phyloP scores from a whole-genome alignment of 2,329 filamentous ascomycete genomes.

The Pseudogymnoascus sp. region DNA sequence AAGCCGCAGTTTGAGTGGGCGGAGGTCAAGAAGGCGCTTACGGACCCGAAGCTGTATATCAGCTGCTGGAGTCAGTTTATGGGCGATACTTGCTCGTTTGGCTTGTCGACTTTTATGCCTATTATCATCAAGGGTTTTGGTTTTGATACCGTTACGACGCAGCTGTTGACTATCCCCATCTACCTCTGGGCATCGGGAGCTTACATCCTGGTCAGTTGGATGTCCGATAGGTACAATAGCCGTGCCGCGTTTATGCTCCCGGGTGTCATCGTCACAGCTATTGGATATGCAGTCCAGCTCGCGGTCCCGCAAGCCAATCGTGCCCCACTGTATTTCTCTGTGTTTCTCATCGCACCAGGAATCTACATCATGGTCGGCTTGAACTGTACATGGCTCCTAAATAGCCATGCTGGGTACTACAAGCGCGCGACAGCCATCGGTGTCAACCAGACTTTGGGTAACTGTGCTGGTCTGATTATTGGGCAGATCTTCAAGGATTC shows the following conservation, averaged over 20 bases:
- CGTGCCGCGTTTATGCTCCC: slow-evolving; percentile 10
- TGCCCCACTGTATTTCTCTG: not conserved
- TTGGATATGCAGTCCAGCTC: slow-evolving; percentile 14
- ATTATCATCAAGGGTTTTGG: slow-evolving; percentile 45
- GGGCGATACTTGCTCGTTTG: slow-evolving; percentile 31
- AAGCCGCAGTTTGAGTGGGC: slow-evolving; percentile 40
- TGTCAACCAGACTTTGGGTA: slow-evolving; percentile 37
- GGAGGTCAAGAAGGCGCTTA: slow-evolving; percentile 38
- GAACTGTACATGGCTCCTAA: slow-evolving; percentile 38
- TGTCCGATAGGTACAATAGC: slow-evolving; percentile 34
- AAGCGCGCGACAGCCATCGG: slow-evolving; percentile 38
- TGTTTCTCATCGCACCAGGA: slow-evolving; percentile 29
- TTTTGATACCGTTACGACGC: slow-evolving; percentile 40
- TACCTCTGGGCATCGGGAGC: slow-evolving; percentile 40
- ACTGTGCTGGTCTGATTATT: slow-evolving; percentile 31
- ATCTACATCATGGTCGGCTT: slow-evolving; percentile 40
- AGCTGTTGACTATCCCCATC: slow-evolving; percentile 48
- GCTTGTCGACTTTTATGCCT: slow-evolving; percentile 50
- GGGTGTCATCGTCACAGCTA: slow-evolving; percentile 9
- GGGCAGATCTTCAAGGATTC: slow-evolving; percentile 13
- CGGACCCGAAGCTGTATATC: slow-evolving; percentile 43
- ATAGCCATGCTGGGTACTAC: slow-evolving; percentile 38
- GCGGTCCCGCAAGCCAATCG: not conserved
- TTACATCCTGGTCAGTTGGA: slow-evolving; percentile 37
- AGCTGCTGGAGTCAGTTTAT: slow-evolving; percentile 27